Evolutionary conservation across 805 yeast species (phyloP).

Genomic region (Maudiozyma saulgeensis): DNA sequence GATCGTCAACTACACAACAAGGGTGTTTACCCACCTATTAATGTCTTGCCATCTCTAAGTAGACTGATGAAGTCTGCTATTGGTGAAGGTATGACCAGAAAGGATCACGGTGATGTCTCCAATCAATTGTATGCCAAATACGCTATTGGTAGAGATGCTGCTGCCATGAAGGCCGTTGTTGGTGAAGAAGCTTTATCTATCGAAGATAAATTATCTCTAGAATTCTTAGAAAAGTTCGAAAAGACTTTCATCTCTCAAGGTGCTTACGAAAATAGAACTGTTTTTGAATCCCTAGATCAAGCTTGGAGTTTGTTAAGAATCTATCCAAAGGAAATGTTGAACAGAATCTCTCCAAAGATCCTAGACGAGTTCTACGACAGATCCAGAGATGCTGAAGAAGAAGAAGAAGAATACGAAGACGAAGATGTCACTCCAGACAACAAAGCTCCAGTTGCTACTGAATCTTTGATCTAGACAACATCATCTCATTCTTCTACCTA

Average conservation of each 20-base stretch:
- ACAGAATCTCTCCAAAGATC: slow-evolving; percentile 97
- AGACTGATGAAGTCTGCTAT: slow-evolving; percentile 99
- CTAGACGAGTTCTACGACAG: slow-evolving; percentile 92
- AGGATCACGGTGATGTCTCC: slow-evolving; percentile 98
- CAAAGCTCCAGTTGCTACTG: slow-evolving; percentile 8
- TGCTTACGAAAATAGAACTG: slow-evolving; percentile 90
- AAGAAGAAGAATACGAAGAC: slow-evolving; percentile 35
- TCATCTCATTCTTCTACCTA: too few species aligned
- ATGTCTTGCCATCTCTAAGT: slow-evolving; percentile 92
- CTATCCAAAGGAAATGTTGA: slow-evolving; percentile 97
- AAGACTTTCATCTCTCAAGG: slow-evolving; percentile 93
- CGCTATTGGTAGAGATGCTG: slow-evolving; percentile 99
- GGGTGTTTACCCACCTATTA: slow-evolving; percentile 98
- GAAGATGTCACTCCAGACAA: slow-evolving; percentile 8
- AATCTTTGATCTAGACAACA: slow-evolving; percentile 18
- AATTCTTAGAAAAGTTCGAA: slow-evolving; percentile 95
- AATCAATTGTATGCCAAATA: slow-evolving; percentile 98
- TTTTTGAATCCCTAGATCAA: slow-evolving; percentile 90
- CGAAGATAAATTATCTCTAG: slow-evolving; percentile 94
- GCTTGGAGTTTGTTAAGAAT: slow-evolving; percentile 98
- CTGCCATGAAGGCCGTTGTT: slow-evolving; percentile 99
- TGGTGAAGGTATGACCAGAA: slow-evolving; percentile 99
- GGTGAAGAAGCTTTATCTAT: slow-evolving; percentile 99
- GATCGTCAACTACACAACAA: slow-evolving; percentile 94
- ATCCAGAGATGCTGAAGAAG: slow-evolving; percentile 58